phyloP scores from a whole-genome alignment of 345 rosid species.

The Trapa bicornis region DNA sequence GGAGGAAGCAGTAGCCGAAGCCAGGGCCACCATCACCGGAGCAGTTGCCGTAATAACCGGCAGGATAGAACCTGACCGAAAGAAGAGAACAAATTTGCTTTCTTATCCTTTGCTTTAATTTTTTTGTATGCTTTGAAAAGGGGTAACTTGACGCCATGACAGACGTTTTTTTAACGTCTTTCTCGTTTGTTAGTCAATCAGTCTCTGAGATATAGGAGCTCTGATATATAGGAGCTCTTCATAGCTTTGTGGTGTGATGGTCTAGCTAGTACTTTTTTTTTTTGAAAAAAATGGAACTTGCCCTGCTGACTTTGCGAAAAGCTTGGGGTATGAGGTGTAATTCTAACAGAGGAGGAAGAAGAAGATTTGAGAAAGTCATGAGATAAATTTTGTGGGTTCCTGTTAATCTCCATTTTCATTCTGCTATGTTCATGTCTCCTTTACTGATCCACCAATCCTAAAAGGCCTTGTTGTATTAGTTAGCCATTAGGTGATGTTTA shows the following conservation, averaged over 20 bases:
- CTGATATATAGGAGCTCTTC: not conserved
- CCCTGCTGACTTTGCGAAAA: not conserved
- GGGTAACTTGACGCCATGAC: not conserved
- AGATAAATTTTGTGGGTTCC: not conserved
- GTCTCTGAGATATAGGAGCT: not conserved
- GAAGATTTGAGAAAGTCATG: not conserved
- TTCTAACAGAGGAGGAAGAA: not conserved
- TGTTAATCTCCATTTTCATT: not conserved
- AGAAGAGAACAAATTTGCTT: not conserved
- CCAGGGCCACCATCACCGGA: not conserved
- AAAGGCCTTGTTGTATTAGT: not conserved
- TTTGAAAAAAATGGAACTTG: not conserved
- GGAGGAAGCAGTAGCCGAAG: conserved; percentile 6
- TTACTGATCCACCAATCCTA: not conserved
- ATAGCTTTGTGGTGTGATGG: not conserved
- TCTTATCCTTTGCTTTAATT: not conserved
- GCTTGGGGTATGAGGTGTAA: not conserved
- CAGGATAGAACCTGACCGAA: not conserved
- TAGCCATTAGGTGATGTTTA: no score
- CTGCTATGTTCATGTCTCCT: not conserved
- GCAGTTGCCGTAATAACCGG: not conserved
- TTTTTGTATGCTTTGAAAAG: not conserved
- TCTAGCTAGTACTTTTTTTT: not conserved
- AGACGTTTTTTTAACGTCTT: not conserved
- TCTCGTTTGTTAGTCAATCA: not conserved